Percentiles rank a stretch among this genome's conserved stretches.
Evolutionary conservation across 2,329 filamentous ascomycete species (phyloP).

Genomic region (Juglanconis sp.): DNA sequence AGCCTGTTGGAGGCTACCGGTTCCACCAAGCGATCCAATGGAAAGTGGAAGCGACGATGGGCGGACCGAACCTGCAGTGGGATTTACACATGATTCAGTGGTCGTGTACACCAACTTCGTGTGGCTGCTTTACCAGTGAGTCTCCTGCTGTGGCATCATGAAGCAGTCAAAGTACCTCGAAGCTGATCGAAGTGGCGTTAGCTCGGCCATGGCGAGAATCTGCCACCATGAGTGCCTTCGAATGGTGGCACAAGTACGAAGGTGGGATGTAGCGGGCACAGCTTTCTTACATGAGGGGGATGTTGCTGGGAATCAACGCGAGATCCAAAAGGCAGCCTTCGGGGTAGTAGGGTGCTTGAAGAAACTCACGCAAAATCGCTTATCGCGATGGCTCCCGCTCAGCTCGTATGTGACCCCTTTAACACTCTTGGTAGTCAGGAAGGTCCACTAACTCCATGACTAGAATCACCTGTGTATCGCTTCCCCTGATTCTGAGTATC

Average conservation of each 20-base stretch:
- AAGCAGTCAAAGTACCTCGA: not conserved
- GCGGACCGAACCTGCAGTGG: conserved; percentile 18
- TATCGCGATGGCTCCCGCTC: conserved; percentile 45
- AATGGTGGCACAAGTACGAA: not conserved
- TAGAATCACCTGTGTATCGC: conserved; percentile 33
- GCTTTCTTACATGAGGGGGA: conserved; percentile 31
- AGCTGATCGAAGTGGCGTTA: not conserved
- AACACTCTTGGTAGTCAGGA: not conserved
- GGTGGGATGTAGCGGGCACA: not conserved
- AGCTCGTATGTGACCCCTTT: conserved; percentile 38
- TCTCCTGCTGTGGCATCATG: not conserved
- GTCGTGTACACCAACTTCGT: conserved; percentile 45
- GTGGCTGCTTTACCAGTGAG: conserved; percentile 52
- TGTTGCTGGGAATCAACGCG: conserved; percentile 37
- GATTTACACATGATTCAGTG: conserved; percentile 38
- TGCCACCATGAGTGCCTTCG: conserved; percentile 44
- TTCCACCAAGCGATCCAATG: conserved; percentile 32
- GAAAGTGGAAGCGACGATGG: conserved; percentile 23
- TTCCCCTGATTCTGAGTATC: conserved; percentile 34
- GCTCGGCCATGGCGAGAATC: conserved; percentile 23
- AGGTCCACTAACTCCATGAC: not conserved
- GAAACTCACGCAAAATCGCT: conserved; percentile 42
- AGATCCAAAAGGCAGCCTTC: conserved; percentile 42
- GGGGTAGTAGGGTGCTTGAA: conserved; percentile 45
- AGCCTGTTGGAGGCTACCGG: conserved; percentile 35